These are phyloP conservation scores for Chytridium lagenaria DNA, from an alignment of 371 early-diverging fungal genomes.

Conservation along the genomic window DNA sequence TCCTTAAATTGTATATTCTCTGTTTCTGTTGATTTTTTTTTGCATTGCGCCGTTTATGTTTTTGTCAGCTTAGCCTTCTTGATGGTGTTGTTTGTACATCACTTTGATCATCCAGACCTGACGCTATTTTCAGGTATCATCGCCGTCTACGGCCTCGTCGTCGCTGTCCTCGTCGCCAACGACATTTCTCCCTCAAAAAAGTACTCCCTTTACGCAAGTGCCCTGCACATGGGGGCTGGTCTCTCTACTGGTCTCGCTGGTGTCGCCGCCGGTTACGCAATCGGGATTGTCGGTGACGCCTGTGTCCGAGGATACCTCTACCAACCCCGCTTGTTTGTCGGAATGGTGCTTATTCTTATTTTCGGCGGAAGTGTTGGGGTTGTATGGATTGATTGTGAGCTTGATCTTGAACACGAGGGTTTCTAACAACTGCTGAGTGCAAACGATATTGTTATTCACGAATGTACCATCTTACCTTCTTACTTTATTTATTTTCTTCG, in stretches of 20 bases:
- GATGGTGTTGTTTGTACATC: no score
- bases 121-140: conserved; percentile 95
- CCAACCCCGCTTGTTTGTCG: conserved; percentile 93
- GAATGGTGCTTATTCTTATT: conserved; percentile 62
- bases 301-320: conserved; percentile 87
- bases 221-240: conserved; percentile 92
- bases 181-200: conserved; percentile 61
- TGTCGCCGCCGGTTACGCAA: conserved; percentile 94
- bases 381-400: conserved; percentile 59
- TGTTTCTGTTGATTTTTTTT: background rate
- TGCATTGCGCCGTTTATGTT: background rate
- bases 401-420: conserved; percentile 60
- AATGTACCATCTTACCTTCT: no score
- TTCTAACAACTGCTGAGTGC: no score
- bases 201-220: conserved; percentile 72
- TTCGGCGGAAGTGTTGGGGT: conserved; percentile 63
- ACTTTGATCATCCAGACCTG: no score
- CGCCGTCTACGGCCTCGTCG: conserved; percentile 96
- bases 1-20: no score
- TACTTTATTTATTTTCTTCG: no score
- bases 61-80: no score
- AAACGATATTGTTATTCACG: no score
- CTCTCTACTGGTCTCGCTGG: conserved; percentile 91
- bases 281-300: conserved; percentile 96
- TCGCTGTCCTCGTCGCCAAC: conserved; percentile 88